Percentiles rank a stretch among this genome's conserved stretches.
Evolutionary conservation across 108 stramenopile species (phyloP).

Genomic region (Stephanodiscus minutulus): DNA sequence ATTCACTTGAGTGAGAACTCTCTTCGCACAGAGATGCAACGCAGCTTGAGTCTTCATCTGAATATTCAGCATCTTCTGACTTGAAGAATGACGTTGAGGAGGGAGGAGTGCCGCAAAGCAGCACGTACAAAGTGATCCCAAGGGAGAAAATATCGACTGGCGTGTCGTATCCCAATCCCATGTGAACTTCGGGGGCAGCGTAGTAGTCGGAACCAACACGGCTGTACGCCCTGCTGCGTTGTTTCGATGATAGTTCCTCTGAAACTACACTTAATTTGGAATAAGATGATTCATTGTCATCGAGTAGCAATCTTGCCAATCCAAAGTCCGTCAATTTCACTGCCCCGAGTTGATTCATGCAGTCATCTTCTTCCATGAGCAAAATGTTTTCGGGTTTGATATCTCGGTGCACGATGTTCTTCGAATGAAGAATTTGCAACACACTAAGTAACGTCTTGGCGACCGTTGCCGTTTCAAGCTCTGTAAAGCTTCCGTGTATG

Average conservation of each 20-base stretch:
- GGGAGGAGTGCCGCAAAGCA: constrained; percentile 95
- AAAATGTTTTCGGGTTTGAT: constrained; percentile 91
- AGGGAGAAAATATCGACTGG: constrained; percentile 93
- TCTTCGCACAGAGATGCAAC: constrained; percentile 37
- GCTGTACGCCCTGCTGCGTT: constrained; percentile 50
- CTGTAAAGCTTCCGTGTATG: constrained; percentile 51
- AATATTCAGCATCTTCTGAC: constrained; percentile 21
- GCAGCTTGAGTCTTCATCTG: constrained; percentile 39
- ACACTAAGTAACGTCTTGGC: constrained; percentile 72
- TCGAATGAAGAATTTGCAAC: constrained; percentile 62
- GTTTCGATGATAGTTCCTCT: constrained; percentile 17
- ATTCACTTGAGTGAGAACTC: constrained; percentile 25
- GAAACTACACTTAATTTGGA: constrained; percentile 13
- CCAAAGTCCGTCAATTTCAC: constrained; percentile 92
- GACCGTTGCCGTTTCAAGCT: constrained; percentile 72
- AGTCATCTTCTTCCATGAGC: constrained; percentile 44
- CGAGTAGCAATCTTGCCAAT: constrained; percentile 59
- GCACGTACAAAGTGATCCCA: constrained; percentile 95
- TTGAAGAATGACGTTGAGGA: constrained; percentile 46
- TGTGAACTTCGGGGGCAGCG: constrained; percentile 77
- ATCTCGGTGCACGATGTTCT: constrained; percentile 79
- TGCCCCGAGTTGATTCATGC: constrained; percentile 51
- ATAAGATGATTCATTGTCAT: constrained; percentile 17
- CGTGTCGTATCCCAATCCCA: constrained; percentile 70
- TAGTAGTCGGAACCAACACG: constrained; percentile 71